Conservation (phyloP, 805 yeast species). For the Saccharomyces eubayanus region DNA sequence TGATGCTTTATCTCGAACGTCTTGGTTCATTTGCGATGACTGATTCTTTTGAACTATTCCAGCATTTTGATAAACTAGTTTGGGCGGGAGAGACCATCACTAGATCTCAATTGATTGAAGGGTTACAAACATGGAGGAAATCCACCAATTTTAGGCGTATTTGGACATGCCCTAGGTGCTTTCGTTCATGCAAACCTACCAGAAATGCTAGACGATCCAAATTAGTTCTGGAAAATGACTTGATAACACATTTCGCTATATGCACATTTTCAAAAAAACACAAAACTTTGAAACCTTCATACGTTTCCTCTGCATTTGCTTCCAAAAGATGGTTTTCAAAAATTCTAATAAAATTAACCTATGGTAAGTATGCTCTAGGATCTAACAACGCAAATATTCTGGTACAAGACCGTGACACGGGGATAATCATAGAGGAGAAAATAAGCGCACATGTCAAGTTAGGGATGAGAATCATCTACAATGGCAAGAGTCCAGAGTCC, state of each 20-base stretch:
- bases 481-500: conserved; percentile 56
- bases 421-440: conserved; percentile 84
- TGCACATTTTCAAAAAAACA: conserved; percentile 70
- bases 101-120: conserved; percentile 38
- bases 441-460: conserved; percentile 82
- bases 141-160: conserved; percentile 37
- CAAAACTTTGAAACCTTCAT: conserved; percentile 54
- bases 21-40: conserved; percentile 42
- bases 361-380: conserved; percentile 81
- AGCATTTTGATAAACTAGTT: conserved; percentile 35
- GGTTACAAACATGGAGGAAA: conserved; percentile 36
- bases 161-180: conserved; percentile 75
- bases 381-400: conserved; percentile 87
- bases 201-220: conserved; percentile 34
- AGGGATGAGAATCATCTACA: conserved; percentile 78
- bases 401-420: conserved; percentile 86
- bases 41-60: conserved; percentile 48
- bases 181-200: conserved; percentile 45
- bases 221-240: conserved; percentile 41
- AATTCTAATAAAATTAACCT: conserved; percentile 71
- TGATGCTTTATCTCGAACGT: conserved; percentile 51
- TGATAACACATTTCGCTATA: conserved; percentile 79
- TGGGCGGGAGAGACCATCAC: conserved; percentile 50
- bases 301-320: conserved; percentile 74
- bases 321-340: conserved; percentile 84